phyloP scores from a whole-genome alignment of 192 early-diverging fungal genomes.

The Globomyces pollinis-pini region DNA sequence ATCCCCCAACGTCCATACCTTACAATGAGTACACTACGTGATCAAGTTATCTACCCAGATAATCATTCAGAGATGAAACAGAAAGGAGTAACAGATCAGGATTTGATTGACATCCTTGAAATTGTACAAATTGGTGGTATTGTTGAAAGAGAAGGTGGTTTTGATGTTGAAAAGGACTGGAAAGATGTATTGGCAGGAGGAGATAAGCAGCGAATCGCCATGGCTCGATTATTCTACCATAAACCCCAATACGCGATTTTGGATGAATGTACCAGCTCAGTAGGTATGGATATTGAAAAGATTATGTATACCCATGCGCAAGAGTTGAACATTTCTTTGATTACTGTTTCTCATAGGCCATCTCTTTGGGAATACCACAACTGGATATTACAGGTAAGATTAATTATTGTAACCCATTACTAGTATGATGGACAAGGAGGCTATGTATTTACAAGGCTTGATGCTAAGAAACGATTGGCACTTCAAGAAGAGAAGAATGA shows the following conservation, averaged over 20 bases:
- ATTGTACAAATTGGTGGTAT: slow-evolving; percentile 77
- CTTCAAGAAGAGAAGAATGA: slow-evolving; percentile 87
- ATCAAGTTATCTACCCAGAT: slow-evolving; percentile 97
- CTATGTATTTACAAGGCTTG: slow-evolving; percentile 85
- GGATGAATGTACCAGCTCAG: slow-evolving; percentile 92
- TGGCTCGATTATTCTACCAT: slow-evolving; percentile 98
- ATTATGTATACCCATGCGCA: slow-evolving; percentile 66
- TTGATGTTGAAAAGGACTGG: slow-evolving; percentile 63
- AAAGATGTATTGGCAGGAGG: slow-evolving; percentile 92
- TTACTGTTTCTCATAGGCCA: slow-evolving; percentile 93
- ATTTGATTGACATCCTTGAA: slow-evolving; percentile 70
- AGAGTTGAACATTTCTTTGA: slow-evolving; percentile 75
- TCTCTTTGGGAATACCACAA: slow-evolving; percentile 97
- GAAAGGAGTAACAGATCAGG: slow-evolving; percentile 63
- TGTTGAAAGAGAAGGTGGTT: slow-evolving; percentile 86
- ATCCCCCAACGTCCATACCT: slow-evolving; percentile 98
- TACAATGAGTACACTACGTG: slow-evolving; percentile 84
- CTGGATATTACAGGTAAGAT: slow-evolving; percentile 56
- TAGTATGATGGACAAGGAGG: slow-evolving; percentile 93
- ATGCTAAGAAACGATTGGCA: slow-evolving; percentile 76
- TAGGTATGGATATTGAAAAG: slow-evolving; percentile 88
- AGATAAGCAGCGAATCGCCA: slow-evolving; percentile 73
- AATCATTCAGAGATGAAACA: slow-evolving; percentile 69
- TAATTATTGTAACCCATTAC: slow-evolving; percentile 20
- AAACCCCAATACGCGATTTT: slow-evolving; percentile 89